A percentile compares a stretch with the other conserved stretches of the same genome.
These are phyloP conservation scores for Boletus pseudo-olivaceus DNA, from an alignment of 768 basidiomycete species.

Conservation along the genomic window DNA sequence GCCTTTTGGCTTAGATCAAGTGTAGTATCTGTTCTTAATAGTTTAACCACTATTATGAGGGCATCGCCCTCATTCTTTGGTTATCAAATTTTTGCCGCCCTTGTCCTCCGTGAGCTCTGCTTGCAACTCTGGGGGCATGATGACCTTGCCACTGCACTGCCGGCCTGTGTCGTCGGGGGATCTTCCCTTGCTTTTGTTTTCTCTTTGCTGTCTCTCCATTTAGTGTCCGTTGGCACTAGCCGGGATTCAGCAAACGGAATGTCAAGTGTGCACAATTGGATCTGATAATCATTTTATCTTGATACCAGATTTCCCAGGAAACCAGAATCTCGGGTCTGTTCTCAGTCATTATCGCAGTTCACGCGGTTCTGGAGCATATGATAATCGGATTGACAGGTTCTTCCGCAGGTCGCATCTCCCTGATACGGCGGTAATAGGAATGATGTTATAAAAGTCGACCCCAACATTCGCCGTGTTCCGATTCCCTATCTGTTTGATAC, in stretches of 20 bases:
- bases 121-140: conserved; percentile 36
- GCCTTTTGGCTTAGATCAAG: conserved; percentile 72
- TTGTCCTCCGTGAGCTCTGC: conserved; percentile 34
- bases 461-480: too few relatives aligned
- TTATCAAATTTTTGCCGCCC: conserved; percentile 43
- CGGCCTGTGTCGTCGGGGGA: conserved; percentile 65
- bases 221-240: background rate
- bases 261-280: too few relatives aligned
- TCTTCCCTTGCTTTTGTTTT: conserved; percentile 17
- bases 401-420: too few relatives aligned
- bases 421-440: too few relatives aligned
- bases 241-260: background rate
- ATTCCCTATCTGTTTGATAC: too few relatives aligned
- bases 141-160: background rate
- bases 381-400: too few relatives aligned
- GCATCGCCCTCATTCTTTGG: conserved; percentile 52
- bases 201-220: conserved; percentile 14
- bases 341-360: too few relatives aligned
- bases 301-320: too few relatives aligned
- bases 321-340: too few relatives aligned
- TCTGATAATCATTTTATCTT: too few relatives aligned
- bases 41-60: conserved; percentile 55
- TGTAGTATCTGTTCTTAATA: conserved; percentile 75
- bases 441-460: too few relatives aligned
- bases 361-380: too few relatives aligned